Conservation (phyloP, 257 asterid genomes). For the Solanum sparsipilum region DNA sequence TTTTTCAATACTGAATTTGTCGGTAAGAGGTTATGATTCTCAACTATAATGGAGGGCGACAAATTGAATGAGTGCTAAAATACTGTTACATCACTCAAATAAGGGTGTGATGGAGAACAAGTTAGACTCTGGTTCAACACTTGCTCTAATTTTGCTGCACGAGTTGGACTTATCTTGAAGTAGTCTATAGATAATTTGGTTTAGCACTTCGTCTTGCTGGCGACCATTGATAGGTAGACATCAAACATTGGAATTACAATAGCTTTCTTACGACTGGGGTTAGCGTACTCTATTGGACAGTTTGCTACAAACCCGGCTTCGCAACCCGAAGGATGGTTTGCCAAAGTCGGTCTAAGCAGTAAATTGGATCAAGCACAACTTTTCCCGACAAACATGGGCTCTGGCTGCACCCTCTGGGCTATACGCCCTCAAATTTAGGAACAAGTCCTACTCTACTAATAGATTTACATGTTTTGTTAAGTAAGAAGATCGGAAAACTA, state of each 20-base stretch:
- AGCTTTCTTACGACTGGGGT: neutral
- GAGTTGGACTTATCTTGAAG: neutral
- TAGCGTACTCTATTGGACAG: neutral
- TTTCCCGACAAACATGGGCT: neutral
- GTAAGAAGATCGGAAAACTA: neutral
- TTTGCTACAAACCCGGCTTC: neutral
- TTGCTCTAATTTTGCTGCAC: neutral
- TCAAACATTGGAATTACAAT: neutral
- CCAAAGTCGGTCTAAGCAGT: neutral
- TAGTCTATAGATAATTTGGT: neutral
- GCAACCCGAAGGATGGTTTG: neutral
- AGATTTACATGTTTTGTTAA: neutral
- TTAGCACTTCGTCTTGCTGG: neutral
- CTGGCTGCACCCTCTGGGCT: neutral
- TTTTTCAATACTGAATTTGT: neutral
- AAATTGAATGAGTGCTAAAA: neutral
- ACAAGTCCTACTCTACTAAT: neutral
- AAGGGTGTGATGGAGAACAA: neutral
- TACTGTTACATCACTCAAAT: neutral
- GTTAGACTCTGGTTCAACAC: neutral
- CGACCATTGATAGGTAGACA: neutral
- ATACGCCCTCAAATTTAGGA: neutral
- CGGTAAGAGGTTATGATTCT: neutral
- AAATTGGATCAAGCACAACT: neutral
- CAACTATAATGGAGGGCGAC: neutral